Conservation (phyloP, 1,284 basidiomycete species). For the Moniliophthora roreri region DNA sequence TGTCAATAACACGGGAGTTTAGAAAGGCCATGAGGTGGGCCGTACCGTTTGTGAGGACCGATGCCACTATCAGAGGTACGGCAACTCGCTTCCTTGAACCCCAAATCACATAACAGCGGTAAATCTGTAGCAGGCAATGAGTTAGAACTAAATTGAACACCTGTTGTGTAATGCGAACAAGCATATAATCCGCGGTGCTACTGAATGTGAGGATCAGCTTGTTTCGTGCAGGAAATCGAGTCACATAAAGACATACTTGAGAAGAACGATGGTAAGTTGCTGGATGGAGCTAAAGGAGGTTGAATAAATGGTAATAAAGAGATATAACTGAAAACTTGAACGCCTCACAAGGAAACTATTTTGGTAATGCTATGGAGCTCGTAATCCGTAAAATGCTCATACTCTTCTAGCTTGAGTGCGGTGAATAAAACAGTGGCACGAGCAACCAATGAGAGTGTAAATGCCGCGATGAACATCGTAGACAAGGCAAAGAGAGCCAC, state of each 20-base stretch:
- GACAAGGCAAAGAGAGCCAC: neutral
- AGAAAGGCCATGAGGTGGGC: neutral
- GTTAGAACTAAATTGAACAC: neutral
- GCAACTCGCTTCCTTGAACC: neutral
- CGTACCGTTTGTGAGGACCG: slow-evolving; percentile 1
- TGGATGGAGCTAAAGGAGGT: no score
- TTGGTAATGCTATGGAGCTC: neutral
- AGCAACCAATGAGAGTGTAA: neutral
- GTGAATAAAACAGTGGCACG: neutral
- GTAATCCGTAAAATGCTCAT: no score
- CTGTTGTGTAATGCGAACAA: neutral
- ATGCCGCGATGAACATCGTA: slow-evolving; percentile 1
- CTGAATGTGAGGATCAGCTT: neutral
- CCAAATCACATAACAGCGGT: slow-evolving; percentile 3
- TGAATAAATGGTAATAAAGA: no score
- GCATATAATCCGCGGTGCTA: slow-evolving; percentile 4
- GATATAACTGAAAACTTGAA: no score
- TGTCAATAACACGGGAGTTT: neutral
- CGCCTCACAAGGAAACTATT: no score
- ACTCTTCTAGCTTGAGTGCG: neutral
- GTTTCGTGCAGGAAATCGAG: neutral
- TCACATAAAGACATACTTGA: slow-evolving; percentile 1
- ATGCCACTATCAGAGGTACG: neutral
- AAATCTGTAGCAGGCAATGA: neutral
- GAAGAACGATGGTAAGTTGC: neutral